Evolutionary conservation across 1,284 basidiomycete species (phyloP).

Genomic region (Apiotrichum gracile): DNA sequence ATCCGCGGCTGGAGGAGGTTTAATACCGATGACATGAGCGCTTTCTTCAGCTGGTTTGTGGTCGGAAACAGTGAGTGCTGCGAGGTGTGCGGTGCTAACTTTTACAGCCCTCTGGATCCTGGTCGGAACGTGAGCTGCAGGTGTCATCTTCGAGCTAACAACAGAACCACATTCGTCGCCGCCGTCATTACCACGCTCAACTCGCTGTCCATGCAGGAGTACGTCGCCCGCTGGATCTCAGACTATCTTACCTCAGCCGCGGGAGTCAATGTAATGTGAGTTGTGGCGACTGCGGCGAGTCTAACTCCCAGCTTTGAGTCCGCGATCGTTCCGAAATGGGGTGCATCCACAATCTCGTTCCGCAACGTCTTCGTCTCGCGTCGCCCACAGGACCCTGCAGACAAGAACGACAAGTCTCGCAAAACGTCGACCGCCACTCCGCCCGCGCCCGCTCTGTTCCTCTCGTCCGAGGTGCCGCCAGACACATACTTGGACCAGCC

Average conservation of each 20-base stretch:
- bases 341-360: conserved; percentile 89
- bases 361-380: conserved; percentile 93
- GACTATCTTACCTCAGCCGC: conserved; percentile 90
- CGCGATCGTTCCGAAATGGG: conserved; percentile 97
- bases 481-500: conserved; percentile 32
- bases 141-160: conserved; percentile 6
- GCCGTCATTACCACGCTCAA: conserved; percentile 85
- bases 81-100: too few relatives aligned
- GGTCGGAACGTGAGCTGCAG: conserved; percentile 73
- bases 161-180: conserved; percentile 89
- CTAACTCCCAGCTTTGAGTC: conserved; percentile 65
- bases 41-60: conserved; percentile 89
- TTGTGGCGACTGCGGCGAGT: neutral
- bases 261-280: conserved; percentile 76
- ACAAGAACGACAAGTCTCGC: conserved; percentile 41
- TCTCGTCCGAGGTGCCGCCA: conserved; percentile 34
- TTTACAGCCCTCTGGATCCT: conserved; percentile 66
- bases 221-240: conserved; percentile 81
- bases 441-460: conserved; percentile 34
- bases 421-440: conserved; percentile 30
- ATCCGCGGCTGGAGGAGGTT: conserved; percentile 93
- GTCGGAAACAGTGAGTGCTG: conserved; percentile 69
- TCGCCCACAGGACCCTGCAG: conserved; percentile 51
- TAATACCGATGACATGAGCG: conserved; percentile 94
- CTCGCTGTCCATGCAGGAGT: conserved; percentile 85